Evolutionary conservation across 2,329 filamentous ascomycete genomes (phyloP), one percentile per base, ranked within the genome.

Genomic region (Chaetomium sp.): DNA sequence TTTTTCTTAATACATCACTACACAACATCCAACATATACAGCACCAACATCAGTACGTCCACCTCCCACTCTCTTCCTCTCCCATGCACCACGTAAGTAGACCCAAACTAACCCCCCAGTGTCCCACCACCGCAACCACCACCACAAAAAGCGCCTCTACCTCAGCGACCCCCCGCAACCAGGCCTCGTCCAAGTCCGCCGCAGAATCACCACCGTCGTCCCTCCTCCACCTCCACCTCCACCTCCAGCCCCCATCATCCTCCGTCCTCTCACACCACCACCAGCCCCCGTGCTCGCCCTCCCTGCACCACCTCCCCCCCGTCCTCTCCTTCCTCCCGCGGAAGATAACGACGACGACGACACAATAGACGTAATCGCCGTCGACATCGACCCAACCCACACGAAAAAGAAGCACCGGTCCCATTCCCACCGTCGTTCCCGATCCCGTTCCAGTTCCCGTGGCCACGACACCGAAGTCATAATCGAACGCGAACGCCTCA

Each of bases 401-500:
- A 68, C 66, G 57, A 64, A 66, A 10, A 66, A 65, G 49, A 53
- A 46, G 14, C 27, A 34, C 40, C 35, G 46, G 49, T 43, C 44
- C 9, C 45, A 40, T 45, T 55, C 53, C 36, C 53, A n/a, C n/a
- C n/a, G n/a, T n/a, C n/a, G 41, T 14, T 41, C 35, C 42, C 48
- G 35, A 5, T 6, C 5, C 11, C 32, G 44, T 27, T n/a, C 41
- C n/a, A n/a, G n/a, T n/a, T 49, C 44, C 10, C 54, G 49, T 5
- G 33, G 14, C 19, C 45, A 14, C 44, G 63, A 78, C 46, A 69
- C 69, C 37, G 78, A 81, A 64, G 71, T 79, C 49, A 72, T 77
- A 64, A 73, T 81, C 58, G 78, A 81, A 68, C 72, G 78, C 33
- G 79, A 82, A 64, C 71, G 72, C 51, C 61, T 76, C 14, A 52